These are phyloP conservation scores for Lepidopterella palustris DNA, from an alignment of 495 filamentous ascomycete species.

Conservation along the genomic window DNA sequence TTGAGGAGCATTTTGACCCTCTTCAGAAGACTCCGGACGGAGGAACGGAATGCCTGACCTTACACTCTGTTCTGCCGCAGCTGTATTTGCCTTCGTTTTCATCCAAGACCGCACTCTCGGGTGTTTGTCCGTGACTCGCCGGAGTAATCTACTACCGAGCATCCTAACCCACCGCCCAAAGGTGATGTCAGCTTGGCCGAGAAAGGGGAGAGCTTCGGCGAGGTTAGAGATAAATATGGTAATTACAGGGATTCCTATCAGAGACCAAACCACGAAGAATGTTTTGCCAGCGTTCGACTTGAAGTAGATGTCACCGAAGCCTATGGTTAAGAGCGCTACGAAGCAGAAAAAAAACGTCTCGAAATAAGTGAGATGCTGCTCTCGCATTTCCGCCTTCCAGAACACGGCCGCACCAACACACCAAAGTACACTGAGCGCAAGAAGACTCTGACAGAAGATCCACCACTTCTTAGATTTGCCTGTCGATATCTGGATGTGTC, in stretches of 20 bases:
- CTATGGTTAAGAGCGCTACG: conserved; percentile 41
- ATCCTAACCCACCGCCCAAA: conserved; percentile 51
- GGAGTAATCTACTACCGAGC: conserved; percentile 48
- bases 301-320: conserved; percentile 40
- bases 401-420: conserved; percentile 41
- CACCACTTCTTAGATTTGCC: conserved; percentile 38
- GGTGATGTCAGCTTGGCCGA: conserved; percentile 50
- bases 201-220: conserved; percentile 53
- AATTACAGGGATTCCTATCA: conserved; percentile 61
- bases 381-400: conserved; percentile 35
- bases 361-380: conserved; percentile 40
- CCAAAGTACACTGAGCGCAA: conserved; percentile 39
- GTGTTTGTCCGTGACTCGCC: no score
- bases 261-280: conserved; percentile 42
- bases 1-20: no score
- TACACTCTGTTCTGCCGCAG: no score
- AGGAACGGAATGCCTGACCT: no score
- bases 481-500: conserved; percentile 36
- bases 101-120: no score
- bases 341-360: conserved; percentile 43
- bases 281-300: conserved; percentile 37
- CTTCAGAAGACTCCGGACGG: no score
- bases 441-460: conserved; percentile 31
- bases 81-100: no score
- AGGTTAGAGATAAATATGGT: conserved; percentile 60